Conservation (phyloP, 2,329 filamentous ascomycete species). For the Cadophora luteo-olivacea region DNA sequence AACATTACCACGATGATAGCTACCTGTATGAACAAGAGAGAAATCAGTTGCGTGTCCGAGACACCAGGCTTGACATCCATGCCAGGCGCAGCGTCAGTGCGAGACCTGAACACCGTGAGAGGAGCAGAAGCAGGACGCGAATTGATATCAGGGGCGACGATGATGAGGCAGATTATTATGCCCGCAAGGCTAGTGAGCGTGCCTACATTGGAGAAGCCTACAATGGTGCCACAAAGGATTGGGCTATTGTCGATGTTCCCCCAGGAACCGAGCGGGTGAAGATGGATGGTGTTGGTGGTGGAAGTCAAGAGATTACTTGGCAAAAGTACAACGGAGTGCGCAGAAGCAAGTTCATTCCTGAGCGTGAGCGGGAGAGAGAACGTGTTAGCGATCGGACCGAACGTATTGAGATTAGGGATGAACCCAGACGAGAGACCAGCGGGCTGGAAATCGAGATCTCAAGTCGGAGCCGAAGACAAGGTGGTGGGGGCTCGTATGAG, state of each 20-base stretch:
- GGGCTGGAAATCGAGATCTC: constrained; percentile 44
- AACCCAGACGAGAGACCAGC: constrained; percentile 33
- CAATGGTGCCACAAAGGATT: constrained; percentile 76
- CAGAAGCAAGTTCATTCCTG: constrained; percentile 75
- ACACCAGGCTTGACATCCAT: constrained; percentile 38
- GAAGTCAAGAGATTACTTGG: constrained; percentile 79
- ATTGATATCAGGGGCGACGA: constrained; percentile 42
- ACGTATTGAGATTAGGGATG: constrained; percentile 32
- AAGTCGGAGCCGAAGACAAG: constrained; percentile 26
- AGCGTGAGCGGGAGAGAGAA: constrained; percentile 55
- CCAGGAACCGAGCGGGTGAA: constrained; percentile 82
- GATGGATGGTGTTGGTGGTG: constrained; percentile 80
- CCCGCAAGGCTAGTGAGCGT: constrained; percentile 72
- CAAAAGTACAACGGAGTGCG: constrained; percentile 80
- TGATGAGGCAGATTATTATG: constrained; percentile 67
- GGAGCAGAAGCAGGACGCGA: constrained; percentile 30
- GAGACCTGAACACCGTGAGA: constrained; percentile 30
- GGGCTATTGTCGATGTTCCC: constrained; percentile 84
- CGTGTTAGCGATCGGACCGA: constrained; percentile 32
- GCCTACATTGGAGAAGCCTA: constrained; percentile 75
- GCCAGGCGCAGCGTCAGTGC: constrained; percentile 40
- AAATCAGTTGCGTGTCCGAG: constrained; percentile 46
- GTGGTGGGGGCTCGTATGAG: constrained; percentile 35
- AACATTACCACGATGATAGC: constrained; percentile 67
- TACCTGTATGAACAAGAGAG: constrained; percentile 61